These are phyloP conservation scores for Pyricularia grisea DNA, from an alignment of 2,329 filamentous ascomycete genomes.

Conservation along the genomic window DNA sequence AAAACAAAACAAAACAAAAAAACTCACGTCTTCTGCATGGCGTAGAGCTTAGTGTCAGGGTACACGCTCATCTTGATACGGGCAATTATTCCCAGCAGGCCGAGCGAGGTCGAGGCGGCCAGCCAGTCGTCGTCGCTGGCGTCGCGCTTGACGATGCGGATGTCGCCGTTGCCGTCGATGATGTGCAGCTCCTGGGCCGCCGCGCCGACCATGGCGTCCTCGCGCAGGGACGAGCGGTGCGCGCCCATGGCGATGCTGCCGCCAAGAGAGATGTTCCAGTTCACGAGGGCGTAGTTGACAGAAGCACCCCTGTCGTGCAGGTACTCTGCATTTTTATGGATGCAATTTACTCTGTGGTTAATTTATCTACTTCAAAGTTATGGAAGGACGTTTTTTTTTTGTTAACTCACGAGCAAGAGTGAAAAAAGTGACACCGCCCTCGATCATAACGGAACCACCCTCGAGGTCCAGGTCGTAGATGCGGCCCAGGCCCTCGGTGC, in stretches of 20 bases:
- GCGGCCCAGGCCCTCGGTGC: conserved; percentile 53
- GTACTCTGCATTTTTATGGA: conserved; percentile 21
- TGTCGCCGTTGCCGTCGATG: conserved; percentile 33
- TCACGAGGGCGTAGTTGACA: conserved; percentile 40
- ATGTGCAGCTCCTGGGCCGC: conserved; percentile 39
- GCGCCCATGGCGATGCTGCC: conserved; percentile 43
- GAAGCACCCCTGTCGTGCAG: conserved; percentile 33
- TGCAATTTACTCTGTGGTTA: not conserved
- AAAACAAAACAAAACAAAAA: not conserved
- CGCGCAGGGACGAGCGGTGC: conserved; percentile 35
- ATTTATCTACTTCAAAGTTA: not conserved
- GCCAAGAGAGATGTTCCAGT: conserved; percentile 43
- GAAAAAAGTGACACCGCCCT: conserved; percentile 41
- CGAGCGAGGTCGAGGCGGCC: conserved; percentile 39
- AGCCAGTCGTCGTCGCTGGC: conserved; percentile 37
- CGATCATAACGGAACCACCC: conserved; percentile 35
- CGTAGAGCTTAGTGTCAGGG: conserved; percentile 40
- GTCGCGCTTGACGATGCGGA: conserved; percentile 30
- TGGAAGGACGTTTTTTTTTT: too few relatives aligned
- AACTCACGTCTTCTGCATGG: conserved; percentile 36
- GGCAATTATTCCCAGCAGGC: conserved; percentile 36
- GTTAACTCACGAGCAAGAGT: conserved; percentile 29
- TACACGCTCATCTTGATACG: conserved; percentile 39
- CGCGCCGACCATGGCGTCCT: conserved; percentile 39
- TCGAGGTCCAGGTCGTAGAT: conserved; percentile 34